Base-by-base conservation (phyloP, 768 basidiomycete genomes). In the Auricularia sp. region DNA sequence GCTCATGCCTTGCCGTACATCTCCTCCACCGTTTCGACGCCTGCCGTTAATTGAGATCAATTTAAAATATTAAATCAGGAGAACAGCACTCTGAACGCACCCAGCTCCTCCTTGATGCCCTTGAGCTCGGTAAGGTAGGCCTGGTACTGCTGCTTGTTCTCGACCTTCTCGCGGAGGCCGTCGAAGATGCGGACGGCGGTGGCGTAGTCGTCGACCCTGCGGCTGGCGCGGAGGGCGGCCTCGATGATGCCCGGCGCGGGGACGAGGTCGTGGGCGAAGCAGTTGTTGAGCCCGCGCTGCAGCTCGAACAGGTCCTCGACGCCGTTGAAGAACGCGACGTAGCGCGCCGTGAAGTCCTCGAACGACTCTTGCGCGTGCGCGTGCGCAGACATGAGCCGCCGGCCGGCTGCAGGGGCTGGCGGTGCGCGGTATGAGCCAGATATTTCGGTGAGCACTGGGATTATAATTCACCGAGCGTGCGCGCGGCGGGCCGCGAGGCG, bases 271-370 rank as follows among this genome's bases (percentile, higher is more conserved):
- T 98, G 96, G 2, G 97, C 92, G 75, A 99, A 99, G 81, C 95
- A 98, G 83, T 99, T 99, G 83, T 99, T 98, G 72, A 99, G 81
- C 45, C 97, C 97, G 62, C 97, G 92, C 79, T 99, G 96, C 68
- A 99, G 90, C 81, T 99, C 97, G 74, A 99, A 99, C 65, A 98
- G 84, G 79, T 99, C 97, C 73, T 94, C 87, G 61, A 93, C 94
- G 64, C 85, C 82, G 73, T 90, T 78, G 84, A 99, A 99, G 79
- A 99, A 99, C 69, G 81, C 81, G 73, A 94, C 88, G 78, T 98
- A 98, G 74, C 96, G 92, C 67, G 87, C 84, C 71, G 91, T 92
- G 82, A 98, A 98, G 56, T 89, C 84, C 75, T 97, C 95, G 77
- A 93, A 98, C 18, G 90, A 83, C 80, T 98, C 95, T 76, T 93